Evolutionary conservation across 192 early-diverging fungal species (phyloP).

Genomic region (Coemansia sp.): DNA sequence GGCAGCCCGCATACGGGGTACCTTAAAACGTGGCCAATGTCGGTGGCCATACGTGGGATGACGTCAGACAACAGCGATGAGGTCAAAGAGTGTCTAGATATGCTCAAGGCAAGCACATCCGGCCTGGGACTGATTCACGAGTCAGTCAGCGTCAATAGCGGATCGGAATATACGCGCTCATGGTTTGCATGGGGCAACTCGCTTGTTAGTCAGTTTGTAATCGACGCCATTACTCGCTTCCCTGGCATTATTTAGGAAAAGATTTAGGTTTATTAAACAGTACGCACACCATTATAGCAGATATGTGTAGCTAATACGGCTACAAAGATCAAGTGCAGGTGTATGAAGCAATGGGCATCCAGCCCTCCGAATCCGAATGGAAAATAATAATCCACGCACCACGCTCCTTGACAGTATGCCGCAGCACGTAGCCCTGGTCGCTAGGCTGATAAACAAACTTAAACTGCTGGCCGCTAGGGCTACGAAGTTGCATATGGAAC

Average conservation of each 20-base stretch:
- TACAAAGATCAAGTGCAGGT: slow-evolving; percentile 27
- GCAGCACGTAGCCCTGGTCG: slow-evolving; percentile 55
- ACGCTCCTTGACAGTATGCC: slow-evolving; percentile 53
- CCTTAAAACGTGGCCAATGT: slow-evolving; percentile 69
- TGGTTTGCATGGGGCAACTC: slow-evolving; percentile 54
- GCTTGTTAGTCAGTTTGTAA: slow-evolving; percentile 34
- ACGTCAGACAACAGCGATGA: slow-evolving; percentile 55
- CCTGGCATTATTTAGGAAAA: slow-evolving; percentile 32
- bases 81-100: slow-evolving; percentile 57
- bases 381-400: slow-evolving; percentile 57
- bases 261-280: neutral
- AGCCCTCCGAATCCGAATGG: slow-evolving; percentile 51
- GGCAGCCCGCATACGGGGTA: slow-evolving; percentile 64
- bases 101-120: slow-evolving; percentile 52
- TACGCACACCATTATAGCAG: neutral
- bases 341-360: slow-evolving; percentile 54
- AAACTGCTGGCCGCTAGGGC: slow-evolving; percentile 48
- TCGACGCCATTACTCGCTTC: slow-evolving; percentile 33
- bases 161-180: slow-evolving; percentile 30
- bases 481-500: slow-evolving; percentile 53
- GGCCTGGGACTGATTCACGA: slow-evolving; percentile 67
- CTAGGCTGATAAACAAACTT: slow-evolving; percentile 58
- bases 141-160: slow-evolving; percentile 54
- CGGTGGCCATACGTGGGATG: slow-evolving; percentile 54
- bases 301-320: neutral